Base-by-base conservation (phyloP, 768 basidiomycete genomes). In the Hortiboletus campestris region DNA sequence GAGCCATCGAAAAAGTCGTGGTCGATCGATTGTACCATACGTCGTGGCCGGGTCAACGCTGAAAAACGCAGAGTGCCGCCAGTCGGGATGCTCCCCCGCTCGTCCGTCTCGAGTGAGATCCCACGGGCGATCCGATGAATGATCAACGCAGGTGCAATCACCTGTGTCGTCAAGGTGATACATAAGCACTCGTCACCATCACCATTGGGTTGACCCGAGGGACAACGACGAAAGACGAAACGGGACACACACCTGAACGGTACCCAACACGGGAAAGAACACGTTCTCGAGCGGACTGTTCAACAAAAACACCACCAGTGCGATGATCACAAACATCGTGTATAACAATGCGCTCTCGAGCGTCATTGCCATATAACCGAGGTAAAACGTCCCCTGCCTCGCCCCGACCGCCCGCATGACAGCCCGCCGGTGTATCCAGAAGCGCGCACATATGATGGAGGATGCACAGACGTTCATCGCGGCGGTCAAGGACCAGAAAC, bases 341-440 rank as follows among this genome's bases (percentile, higher is more conserved):
- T 67, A 67, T 29, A 67, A 31, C 45, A 52, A 1, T 0, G 65
- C 65, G 51, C 65, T 66, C 51, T 67, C 65, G 42, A 67, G 60
- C 20, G 63, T 63, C 66, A 67, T 63, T 1, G 63, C 54, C 63
- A 68, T 63, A n/a, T 66, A 67, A 2, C 54, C 31, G 36, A 67
- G 42, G 35, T 67, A 66, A 19, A 67, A 65, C 22, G 48, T 17
- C 2, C 63, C 65, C 9, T 63, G 63, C 1, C 41, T 51, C 0
- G 50, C 40, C 2, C 63, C 63, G 45, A 59, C 14, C 0, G 63
- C 58, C 2, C 14, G 32, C 1, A 54, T 40, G 47, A 65, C 38
- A 0, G 63, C 47, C 1, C 39, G 66, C 7, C 63, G 49, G 22
- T 68, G 56, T 39, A 68, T 53, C 60, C 44, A 62, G 11, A 66